A percentile compares a stretch with the other conserved stretches of the same genome.
phyloP scores from a whole-genome alignment of 306 rosid species.

The Vicia faba region DNA sequence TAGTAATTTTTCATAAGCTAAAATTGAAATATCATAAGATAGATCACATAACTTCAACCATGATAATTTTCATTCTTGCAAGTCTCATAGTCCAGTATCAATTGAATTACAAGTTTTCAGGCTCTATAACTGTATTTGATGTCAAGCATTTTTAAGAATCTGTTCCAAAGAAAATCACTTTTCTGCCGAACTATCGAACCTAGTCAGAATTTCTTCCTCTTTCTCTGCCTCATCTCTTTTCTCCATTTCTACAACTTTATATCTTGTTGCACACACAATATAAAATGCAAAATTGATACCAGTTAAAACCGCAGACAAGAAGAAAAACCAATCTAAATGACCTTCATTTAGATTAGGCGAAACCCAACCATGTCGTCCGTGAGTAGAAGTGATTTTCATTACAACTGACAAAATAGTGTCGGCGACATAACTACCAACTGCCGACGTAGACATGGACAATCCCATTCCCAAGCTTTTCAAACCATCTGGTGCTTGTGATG shows the following conservation, averaged over 20 bases:
- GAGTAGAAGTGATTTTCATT: conserved; percentile 46
- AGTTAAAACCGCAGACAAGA: conserved; percentile 49
- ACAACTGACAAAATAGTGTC: conserved; percentile 52
- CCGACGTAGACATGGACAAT: conserved; percentile 59
- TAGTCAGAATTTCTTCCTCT: conserved; percentile 37
- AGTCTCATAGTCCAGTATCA: too few relatives aligned
- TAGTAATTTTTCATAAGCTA: too few relatives aligned
- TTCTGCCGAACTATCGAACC: conserved; percentile 1
- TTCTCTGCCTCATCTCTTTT: conserved; percentile 30
- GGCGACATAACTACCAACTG: conserved; percentile 59
- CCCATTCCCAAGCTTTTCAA: conserved; percentile 62
- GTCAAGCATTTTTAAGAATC: too few relatives aligned
- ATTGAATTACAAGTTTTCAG: too few relatives aligned
- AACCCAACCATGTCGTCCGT: conserved; percentile 60
- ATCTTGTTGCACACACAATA: conserved; percentile 49
- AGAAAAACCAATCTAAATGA: conserved; percentile 66
- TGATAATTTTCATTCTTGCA: too few relatives aligned
- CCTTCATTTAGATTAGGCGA: conserved; percentile 64
- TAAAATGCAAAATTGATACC: conserved; percentile 47
- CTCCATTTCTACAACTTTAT: conserved; percentile 42
- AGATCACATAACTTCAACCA: too few relatives aligned
- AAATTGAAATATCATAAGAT: too few relatives aligned
- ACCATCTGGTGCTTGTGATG: conserved; percentile 56
- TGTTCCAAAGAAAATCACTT: not conserved
- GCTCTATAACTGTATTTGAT: too few relatives aligned